Base-by-base conservation (phyloP, 2,329 filamentous ascomycete genomes). In the Fusarium sulawesiense region DNA sequence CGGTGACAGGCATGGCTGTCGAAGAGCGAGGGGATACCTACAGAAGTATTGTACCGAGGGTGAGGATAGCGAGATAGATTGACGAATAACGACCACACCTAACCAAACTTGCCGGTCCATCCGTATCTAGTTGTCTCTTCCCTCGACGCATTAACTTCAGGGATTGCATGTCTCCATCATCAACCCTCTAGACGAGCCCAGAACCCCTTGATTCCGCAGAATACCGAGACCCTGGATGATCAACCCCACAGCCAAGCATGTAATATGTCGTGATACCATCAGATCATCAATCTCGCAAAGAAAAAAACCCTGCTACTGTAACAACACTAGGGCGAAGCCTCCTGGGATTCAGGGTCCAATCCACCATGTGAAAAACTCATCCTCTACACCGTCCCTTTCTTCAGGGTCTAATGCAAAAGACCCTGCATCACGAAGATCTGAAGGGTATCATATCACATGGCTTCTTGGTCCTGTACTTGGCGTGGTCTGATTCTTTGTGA, bases 401-500 rank as follows among this genome's bases (percentile, higher is more conserved):
- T 7, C 47, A 48, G 34, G 34, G 34, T 37, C 18, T 37, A 37
- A 37, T 18, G 25, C 23, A 34, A 48, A 44, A n/a, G 55, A 44
- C 42, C 61, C 61, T 64, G 45, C 59, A 64, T 58, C 40, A 23
- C 5, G 14, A 64, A 63, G n/a, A 61, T 54, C 11, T 29, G 27
- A 13, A 29, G 11, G 27, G 4, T 13, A 29, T 29, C 27, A 29
- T 23, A 27, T 61, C 55, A 61, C 55, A 53, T 60, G 63, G 64
- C 30, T 37, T 45, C 10, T 32, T 25, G 46, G n/a, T 18, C n/a
- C 40, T 27, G 25, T 16, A 30, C 21, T 23, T 16, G 30, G 46
- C 51, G 54, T 66, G 63, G 54, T 66, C 63, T 66, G 55, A 61
- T 66, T 23, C 12, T 49, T 49, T 2, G 27, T 11, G 23, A 23